Evolutionary conservation across 805 yeast genomes (phyloP).

Genomic region (Teunomyces stri): DNA sequence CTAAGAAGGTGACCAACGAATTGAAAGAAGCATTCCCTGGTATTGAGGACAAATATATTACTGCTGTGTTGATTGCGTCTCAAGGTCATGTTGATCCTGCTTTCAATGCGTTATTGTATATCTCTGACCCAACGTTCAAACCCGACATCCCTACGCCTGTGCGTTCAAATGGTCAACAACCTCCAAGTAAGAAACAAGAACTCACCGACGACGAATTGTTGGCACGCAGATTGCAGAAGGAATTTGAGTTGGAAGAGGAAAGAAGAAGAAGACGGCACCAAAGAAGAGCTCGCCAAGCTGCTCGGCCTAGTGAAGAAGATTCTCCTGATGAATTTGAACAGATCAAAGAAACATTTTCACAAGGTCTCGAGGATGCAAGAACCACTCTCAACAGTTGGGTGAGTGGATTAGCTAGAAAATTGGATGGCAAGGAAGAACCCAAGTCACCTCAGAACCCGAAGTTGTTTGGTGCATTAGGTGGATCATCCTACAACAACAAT

Average conservation of each 20-base stretch:
- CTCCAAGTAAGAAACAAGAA: conserved; percentile 16
- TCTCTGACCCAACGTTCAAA: conserved; percentile 68
- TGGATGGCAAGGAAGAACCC: conserved; percentile 23
- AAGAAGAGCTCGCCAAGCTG: conserved; percentile 11
- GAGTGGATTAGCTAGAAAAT: conserved; percentile 58
- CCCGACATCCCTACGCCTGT: conserved; percentile 47
- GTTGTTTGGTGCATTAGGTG: conserved; percentile 47
- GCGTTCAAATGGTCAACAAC: conserved; percentile 5
- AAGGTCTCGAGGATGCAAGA: conserved; percentile 80
- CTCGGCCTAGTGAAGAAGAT: conserved; percentile 28
- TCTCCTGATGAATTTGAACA: conserved; percentile 61
- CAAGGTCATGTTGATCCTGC: conserved; percentile 80
- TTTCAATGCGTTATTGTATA: conserved; percentile 78
- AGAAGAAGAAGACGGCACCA: conserved; percentile 28
- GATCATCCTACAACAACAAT: conserved; percentile 33
- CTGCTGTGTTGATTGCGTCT: conserved; percentile 83
- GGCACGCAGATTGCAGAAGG: conserved; percentile 76
- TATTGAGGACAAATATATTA: conserved; percentile 64
- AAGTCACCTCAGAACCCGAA: conserved; percentile 23
- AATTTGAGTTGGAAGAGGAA: conserved; percentile 47
- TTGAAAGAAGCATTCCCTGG: conserved; percentile 85
- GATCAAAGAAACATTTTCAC: conserved; percentile 63
- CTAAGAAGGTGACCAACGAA: conserved; percentile 52
- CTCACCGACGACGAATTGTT: conserved; percentile 69
- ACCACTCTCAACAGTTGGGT: conserved; percentile 78